Evolutionary conservation across 148 eudicot genomes (phyloP), one percentile per base, ranked within the genome.

Genomic region (Nyssa sinensis): DNA sequence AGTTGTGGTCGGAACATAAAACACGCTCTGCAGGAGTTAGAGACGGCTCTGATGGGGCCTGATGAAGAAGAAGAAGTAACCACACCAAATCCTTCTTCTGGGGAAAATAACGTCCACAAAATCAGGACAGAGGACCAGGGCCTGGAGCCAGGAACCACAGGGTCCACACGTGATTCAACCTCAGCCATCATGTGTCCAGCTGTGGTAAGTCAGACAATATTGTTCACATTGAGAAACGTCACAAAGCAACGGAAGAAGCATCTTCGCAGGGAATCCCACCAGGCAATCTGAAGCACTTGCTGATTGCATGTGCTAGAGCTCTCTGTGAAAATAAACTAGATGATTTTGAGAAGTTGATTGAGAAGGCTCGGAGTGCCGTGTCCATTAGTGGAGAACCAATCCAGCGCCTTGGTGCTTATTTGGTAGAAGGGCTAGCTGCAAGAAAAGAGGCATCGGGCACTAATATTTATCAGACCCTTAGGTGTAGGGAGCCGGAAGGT

Each of bases 351-450:
- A 77, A 59, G 47, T 77, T 91, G 71, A 85, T 81, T 7, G 84
- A 82, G 31, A 74, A 51, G 8, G 91, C 94, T 31, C 79, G 89
- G 57, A 70, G 64, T 11, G 73, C 66, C 41, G 98, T 94, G 62
- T 94, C 98, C 0, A 85, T 94, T 23, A 78, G 80, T 0, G 98
- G 98, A 14, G 94, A 90, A 28, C 98, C 98, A 10, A 82, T 94
- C 47, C 97, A 94, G 81, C 94, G 98, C 51, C 93, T 94, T 5
- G 95, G 97, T 17, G 97, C 98, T 8, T 94, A 94, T 81, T 83
- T 94, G 90, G 76, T 94, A 11, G 98, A 94, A 81, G 91, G 98
- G 44, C 81, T 94, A 59, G 84, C 90, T 3, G 95, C 97, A 1
- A 83, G 93, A 77, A 88, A 77, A 74, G 87, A 91, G 76, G 79